A percentile compares a stretch with the other conserved stretches of the same genome.
These are phyloP conservation scores for carrot (Daucus carota) DNA, from an alignment of 129 eudicot species.

Conservation along the genomic window DH1_v3.0 NC_030381.2:51377001-51377500, in stretches of 20 bases:
- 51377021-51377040: neutral
- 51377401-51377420: neutral
- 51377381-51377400: neutral
- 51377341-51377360: conserved; percentile 4
- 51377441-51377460: neutral
- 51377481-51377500: neutral
- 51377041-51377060: conserved; percentile 1
- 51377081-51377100: too few species aligned
- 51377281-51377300: conserved; percentile 17
- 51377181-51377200: conserved; percentile 23
- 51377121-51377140: too few species aligned
- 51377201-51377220: conserved; percentile 3
- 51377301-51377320: conserved; percentile 9
- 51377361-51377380: conserved; percentile 2
- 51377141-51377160: neutral
- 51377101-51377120: too few species aligned
- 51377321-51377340: conserved; percentile 9
- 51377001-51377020: too few species aligned
- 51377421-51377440: neutral
- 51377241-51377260: neutral
- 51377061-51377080: neutral
- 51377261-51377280: conserved; percentile 11
- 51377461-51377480: neutral
- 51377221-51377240: neutral
- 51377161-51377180: neutral